These are phyloP conservation scores for Beauveria pseudobassiana DNA, from an alignment of 2,329 filamentous ascomycete species.

Conservation along the genomic window DNA sequence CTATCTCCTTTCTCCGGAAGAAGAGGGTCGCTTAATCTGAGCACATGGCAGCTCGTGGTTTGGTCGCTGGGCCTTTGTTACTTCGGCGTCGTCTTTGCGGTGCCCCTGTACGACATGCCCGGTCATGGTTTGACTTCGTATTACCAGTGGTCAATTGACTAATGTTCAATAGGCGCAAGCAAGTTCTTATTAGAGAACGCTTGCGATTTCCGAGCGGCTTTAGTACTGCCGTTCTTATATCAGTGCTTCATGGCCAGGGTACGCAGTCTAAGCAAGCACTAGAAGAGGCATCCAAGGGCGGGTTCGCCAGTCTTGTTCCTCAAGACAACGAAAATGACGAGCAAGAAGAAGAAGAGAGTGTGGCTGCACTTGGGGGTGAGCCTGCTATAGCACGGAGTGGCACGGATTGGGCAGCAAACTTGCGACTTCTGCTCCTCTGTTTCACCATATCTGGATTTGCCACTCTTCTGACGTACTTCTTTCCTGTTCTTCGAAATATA, in stretches of 20 bases:
- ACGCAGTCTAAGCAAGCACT: conserved; percentile 26
- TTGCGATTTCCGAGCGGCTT: conserved; percentile 93
- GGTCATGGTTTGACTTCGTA: not conserved
- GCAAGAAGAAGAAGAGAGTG: conserved; percentile 20
- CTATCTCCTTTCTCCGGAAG: conserved; percentile 68
- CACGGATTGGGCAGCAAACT: conserved; percentile 37
- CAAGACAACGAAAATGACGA: conserved; percentile 22
- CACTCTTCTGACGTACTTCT: conserved; percentile 83
- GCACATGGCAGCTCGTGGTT: conserved; percentile 69
- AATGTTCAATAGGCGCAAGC: conserved; percentile 48
- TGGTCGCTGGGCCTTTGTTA: conserved; percentile 94
- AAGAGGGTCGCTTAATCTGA: conserved; percentile 70
- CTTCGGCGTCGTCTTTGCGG: conserved; percentile 94
- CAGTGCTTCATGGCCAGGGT: conserved; percentile 67
- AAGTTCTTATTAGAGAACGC: conserved; percentile 89
- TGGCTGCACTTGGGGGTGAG: conserved; percentile 28
- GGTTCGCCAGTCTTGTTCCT: conserved; percentile 36
- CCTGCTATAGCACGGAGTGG: conserved; percentile 12
- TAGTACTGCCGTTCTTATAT: conserved; percentile 88
- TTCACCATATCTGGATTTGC: conserved; percentile 55
- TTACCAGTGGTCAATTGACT: not conserved
- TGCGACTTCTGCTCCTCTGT: conserved; percentile 47
- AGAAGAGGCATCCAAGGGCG: conserved; percentile 29
- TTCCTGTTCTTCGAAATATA: conserved; percentile 76
- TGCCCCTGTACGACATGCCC: conserved; percentile 56